Evolutionary conservation across 179 eudicot species (phyloP).

Genomic region (Spinacia oleracea): DNA sequence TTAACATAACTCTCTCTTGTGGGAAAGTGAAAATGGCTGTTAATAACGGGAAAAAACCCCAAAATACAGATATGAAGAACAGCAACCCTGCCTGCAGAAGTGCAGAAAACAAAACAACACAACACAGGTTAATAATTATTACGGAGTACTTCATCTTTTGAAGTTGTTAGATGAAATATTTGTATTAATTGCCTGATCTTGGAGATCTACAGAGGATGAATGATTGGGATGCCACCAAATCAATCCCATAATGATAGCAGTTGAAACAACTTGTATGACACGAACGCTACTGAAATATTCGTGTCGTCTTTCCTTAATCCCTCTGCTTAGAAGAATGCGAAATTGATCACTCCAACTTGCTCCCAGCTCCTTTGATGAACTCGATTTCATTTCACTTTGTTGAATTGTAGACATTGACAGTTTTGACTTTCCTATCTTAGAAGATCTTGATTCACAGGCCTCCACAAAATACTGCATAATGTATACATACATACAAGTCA

Average conservation of each 20-base stretch:
- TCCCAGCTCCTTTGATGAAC: constrained; percentile 47
- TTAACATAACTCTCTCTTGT: constrained; percentile 93
- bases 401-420: background rate
- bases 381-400: constrained; percentile 22
- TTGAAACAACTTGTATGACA: constrained; percentile 73
- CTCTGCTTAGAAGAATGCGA: constrained; percentile 64
- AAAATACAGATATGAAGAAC: constrained; percentile 88
- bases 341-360: constrained; percentile 92
- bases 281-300: constrained; percentile 93
- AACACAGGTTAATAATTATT: background rate
- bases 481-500: background rate
- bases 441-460: constrained; percentile 69
- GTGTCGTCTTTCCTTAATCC: constrained; percentile 84
- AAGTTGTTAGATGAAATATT: no score
- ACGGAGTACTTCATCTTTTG: no score
- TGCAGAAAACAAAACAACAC: constrained; percentile 2
- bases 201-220: background rate
- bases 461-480: constrained; percentile 75
- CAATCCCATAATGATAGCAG: constrained; percentile 75
- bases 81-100: constrained; percentile 82
- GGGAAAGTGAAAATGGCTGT: constrained; percentile 96
- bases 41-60: constrained; percentile 96
- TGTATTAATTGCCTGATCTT: constrained; percentile 35
- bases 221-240: constrained; percentile 76
- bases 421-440: constrained; percentile 52